Conservation (phyloP, 306 rosid species). For the Lithocarpus polystachyus region DNA sequence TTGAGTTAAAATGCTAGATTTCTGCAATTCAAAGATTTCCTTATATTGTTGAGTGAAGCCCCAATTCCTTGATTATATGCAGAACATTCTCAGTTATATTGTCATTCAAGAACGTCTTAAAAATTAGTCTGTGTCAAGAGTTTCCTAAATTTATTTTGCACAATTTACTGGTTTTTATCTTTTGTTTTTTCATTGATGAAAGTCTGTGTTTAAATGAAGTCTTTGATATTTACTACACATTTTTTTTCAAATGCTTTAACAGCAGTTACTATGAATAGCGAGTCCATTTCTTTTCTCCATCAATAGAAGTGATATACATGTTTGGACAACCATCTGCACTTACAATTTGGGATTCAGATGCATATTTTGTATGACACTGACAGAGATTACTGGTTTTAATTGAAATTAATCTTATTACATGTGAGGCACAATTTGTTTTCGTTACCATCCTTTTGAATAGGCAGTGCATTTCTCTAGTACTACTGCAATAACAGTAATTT, state of each 20-base stretch:
- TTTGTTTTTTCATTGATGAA: not conserved
- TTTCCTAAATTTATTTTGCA: not conserved
- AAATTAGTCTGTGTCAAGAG: not conserved
- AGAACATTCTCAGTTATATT: not conserved
- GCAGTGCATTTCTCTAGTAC: not conserved
- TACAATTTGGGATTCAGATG: not conserved
- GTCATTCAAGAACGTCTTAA: not conserved
- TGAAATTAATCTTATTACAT: not conserved
- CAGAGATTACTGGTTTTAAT: not conserved
- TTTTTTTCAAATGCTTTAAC: not conserved
- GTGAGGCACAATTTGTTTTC: not conserved
- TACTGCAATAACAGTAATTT: not conserved
- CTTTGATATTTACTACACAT: not conserved
- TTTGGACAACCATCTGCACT: not conserved
- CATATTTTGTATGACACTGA: not conserved
- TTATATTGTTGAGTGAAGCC: not conserved
- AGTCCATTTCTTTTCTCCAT: not conserved
- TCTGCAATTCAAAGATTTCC: not conserved
- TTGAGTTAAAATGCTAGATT: not conserved
- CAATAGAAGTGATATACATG: not conserved
- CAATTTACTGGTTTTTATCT: not conserved
- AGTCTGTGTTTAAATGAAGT: not conserved
- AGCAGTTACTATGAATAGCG: not conserved
- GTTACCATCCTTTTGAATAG: not conserved
- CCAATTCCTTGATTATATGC: not conserved